These are phyloP conservation scores for Gnomoniopsis smithogilvyi DNA, from an alignment of 2,329 filamentous ascomycete species.

Conservation along the genomic window DNA sequence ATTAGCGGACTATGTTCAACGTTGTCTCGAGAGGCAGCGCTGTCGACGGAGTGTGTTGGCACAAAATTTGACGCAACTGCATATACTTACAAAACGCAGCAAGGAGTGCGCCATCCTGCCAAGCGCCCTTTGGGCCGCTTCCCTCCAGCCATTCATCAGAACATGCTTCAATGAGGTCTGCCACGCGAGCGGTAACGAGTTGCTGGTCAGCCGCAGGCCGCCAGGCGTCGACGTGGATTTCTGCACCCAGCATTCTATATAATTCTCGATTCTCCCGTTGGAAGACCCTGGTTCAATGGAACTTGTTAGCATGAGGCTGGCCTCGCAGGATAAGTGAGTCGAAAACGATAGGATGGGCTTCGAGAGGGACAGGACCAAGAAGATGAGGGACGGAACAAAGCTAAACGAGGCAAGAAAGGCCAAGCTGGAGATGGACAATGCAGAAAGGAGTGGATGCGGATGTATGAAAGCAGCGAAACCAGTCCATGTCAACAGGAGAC, in stretches of 20 bases:
- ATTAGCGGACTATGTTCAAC: background rate
- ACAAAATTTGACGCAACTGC: background rate
- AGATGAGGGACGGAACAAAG: background rate
- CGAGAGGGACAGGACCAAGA: background rate
- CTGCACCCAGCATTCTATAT: constrained; percentile 5
- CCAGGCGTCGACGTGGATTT: background rate
- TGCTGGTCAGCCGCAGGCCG: constrained; percentile 8
- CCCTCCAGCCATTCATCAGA: constrained; percentile 15
- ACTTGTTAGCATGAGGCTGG: background rate
- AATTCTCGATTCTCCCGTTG: background rate
- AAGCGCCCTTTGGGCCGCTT: background rate
- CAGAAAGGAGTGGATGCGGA: background rate
- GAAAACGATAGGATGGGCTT: background rate
- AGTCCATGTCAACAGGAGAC: no score
- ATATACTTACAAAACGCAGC: background rate
- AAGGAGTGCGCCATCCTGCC: constrained; percentile 9
- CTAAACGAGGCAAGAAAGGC: background rate
- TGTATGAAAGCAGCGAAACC: no score
- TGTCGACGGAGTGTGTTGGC: background rate
- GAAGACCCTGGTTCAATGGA: background rate
- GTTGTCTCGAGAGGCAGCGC: no score
- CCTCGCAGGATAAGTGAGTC: background rate
- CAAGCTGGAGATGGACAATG: background rate
- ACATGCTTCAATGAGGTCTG: constrained; percentile 14
- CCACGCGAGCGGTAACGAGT: background rate